phyloP scores from a whole-genome alignment of 192 early-diverging fungal genomes.

The Podila minutissima region DNA sequence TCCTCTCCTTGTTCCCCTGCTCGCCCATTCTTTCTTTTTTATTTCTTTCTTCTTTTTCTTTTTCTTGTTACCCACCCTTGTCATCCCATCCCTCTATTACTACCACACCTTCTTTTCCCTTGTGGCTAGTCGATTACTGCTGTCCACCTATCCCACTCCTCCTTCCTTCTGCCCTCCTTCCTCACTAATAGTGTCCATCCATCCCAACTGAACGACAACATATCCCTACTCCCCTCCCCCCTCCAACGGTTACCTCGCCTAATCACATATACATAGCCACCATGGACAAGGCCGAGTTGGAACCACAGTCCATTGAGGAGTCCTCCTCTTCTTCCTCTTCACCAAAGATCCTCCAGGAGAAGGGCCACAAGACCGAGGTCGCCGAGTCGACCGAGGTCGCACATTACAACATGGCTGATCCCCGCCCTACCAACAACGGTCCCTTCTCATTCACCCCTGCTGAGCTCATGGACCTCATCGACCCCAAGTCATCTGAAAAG shows the following conservation, averaged over 20 bases:
- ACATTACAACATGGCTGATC: constrained; percentile 21
- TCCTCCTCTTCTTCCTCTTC: constrained; percentile 7
- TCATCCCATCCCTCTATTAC: neutral
- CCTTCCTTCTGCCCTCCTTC: neutral
- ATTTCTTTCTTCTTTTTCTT: constrained; percentile 1
- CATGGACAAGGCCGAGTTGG: constrained; percentile 32
- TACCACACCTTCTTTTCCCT: neutral
- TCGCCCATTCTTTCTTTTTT: constrained; percentile 4
- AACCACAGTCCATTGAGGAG: constrained; percentile 7
- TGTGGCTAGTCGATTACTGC: neutral
- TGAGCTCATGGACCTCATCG: constrained; percentile 58
- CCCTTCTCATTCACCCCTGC: constrained; percentile 60
- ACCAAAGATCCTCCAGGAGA: constrained; percentile 7
- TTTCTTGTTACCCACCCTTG: neutral
- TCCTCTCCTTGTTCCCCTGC: too few species aligned
- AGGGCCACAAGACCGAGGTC: neutral
- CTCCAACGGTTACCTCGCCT: neutral
- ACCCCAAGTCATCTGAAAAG: constrained; percentile 61
- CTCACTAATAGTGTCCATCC: neutral
- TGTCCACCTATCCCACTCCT: neutral
- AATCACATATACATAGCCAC: neutral
- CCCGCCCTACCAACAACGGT: constrained; percentile 52
- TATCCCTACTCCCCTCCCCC: neutral
- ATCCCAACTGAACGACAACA: neutral
- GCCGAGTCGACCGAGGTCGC: constrained; percentile 1